Evolutionary conservation across 805 yeast genomes (phyloP).

Genomic region (Monosporozyma siamensis): DNA sequence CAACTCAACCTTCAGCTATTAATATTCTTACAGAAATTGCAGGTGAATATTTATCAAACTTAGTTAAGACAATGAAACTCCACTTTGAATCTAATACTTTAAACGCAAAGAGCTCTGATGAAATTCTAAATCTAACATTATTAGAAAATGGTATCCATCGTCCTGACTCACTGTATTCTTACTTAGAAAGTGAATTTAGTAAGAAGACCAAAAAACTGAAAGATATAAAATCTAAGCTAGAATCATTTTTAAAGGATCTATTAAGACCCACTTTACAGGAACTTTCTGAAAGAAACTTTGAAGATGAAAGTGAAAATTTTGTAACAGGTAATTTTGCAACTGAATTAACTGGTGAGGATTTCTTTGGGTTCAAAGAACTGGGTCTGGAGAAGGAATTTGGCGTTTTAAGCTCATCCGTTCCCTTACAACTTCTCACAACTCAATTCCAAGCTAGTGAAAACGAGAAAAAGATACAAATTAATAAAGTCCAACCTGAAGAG

Average conservation of each 20-base stretch:
- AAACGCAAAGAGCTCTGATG: slow-evolving; percentile 26
- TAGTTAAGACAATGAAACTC: slow-evolving; percentile 59
- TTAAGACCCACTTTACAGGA: slow-evolving; percentile 73
- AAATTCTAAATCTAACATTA: slow-evolving; percentile 53
- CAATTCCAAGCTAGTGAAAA: slow-evolving; percentile 57
- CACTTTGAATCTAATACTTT: slow-evolving; percentile 54
- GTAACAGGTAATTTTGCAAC: slow-evolving; percentile 89
- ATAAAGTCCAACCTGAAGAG: slow-evolving; percentile 54
- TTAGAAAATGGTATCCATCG: slow-evolving; percentile 80
- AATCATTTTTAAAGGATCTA: slow-evolving; percentile 64
- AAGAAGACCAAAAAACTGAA: slow-evolving; percentile 60
- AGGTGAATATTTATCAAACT: slow-evolving; percentile 64
- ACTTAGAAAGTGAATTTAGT: slow-evolving; percentile 60
- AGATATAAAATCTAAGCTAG: slow-evolving; percentile 59
- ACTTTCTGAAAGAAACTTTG: slow-evolving; percentile 66
- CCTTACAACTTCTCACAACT: slow-evolving; percentile 63
- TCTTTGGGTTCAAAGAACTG: slow-evolving; percentile 90
- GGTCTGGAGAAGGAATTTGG: slow-evolving; percentile 92
- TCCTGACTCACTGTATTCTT: slow-evolving; percentile 66
- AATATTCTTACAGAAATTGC: slow-evolving; percentile 77
- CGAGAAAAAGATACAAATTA: slow-evolving; percentile 43
- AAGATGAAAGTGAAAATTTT: slow-evolving; percentile 88
- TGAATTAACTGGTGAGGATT: slow-evolving; percentile 86
- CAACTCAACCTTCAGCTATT: slow-evolving; percentile 67
- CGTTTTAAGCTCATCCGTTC: slow-evolving; percentile 73